Base-by-base conservation (phyloP, 2,329 filamentous ascomycete genomes). In the Sphaerostilbella broomeana region DNA sequence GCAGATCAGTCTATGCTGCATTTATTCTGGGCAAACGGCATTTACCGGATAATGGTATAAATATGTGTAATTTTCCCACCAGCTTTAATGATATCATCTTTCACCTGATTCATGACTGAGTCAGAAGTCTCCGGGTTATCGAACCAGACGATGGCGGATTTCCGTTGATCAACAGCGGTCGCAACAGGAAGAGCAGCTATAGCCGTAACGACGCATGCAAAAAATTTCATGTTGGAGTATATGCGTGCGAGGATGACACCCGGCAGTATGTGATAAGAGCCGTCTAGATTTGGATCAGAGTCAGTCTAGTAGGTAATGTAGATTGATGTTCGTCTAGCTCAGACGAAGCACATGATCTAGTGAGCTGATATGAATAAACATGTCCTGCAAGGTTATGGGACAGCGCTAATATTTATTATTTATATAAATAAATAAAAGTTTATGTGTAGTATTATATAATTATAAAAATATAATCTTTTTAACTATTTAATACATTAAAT, bases 31-130 rank as follows among this genome's bases (percentile, higher is more conserved):
- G 16, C 12, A 21, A 15, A 20, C 20, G 15, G 7, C 15, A 50
- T 79, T 58, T 72, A 87, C 82, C 78, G 76, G 61, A 81, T 75
- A 42, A 80, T 57, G 32, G 67, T 65, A 61, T 86, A 92, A 54
- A 81, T 75, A 65, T 94, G 86, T 16, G 84, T 92, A 51, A 95
- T 86, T 35, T 75, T 63, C 26, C 86, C 86, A 35, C 85, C 85
- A 26, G 79, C 80, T 31, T 79, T 69, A 37, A 70, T 63, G 52
- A 95, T 80, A 3, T 77, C 75, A 28, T 81, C 63, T 68, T 83
- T 92, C 30, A 86, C 87, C 40, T 84, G 62, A 16, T 79, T 66
- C 21, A 95, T 60, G 24, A 94, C 67, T 24, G 69, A 71, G 47
- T 82, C 67, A 15, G 86, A 81, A 3, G 65, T 51, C 11, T 79